phyloP scores from a whole-genome alignment of 2,329 filamentous ascomycete genomes.

The Botrytis hyacinthi region DNA sequence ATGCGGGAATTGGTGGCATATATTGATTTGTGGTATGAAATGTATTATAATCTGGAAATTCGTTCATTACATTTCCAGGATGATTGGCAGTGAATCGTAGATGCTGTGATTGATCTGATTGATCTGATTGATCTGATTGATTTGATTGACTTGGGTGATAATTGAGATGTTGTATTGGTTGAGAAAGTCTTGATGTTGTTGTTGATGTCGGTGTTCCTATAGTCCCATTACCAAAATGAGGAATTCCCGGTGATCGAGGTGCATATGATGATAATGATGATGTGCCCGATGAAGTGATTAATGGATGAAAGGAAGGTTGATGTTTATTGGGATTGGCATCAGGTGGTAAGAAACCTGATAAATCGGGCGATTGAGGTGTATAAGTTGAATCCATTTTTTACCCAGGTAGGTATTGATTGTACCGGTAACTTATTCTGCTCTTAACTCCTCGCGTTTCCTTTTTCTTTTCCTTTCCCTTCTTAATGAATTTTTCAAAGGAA shows the following conservation, averaged over 20 bases:
- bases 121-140: slow-evolving; percentile 23
- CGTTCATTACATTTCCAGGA: slow-evolving; percentile 7
- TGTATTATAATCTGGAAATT: slow-evolving; percentile 24
- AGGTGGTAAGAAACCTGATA: slow-evolving; percentile 36
- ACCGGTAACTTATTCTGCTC: background rate
- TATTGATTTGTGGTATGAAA: slow-evolving; percentile 29
- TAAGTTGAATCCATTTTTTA: slow-evolving; percentile 36
- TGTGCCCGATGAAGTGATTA: background rate
- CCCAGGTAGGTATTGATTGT: background rate
- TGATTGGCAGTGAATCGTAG: slow-evolving; percentile 20
- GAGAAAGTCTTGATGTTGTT: background rate
- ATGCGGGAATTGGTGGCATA: slow-evolving; percentile 35
- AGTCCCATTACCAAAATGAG: slow-evolving; percentile 32
- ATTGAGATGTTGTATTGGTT: slow-evolving; percentile 26
- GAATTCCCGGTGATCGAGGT: slow-evolving; percentile 35
- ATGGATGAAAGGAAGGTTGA: slow-evolving; percentile 14
- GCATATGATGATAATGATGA: slow-evolving; percentile 29
- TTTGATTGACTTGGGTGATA: slow-evolving; percentile 29
- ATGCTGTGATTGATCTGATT: slow-evolving; percentile 27
- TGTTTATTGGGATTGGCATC: slow-evolving; percentile 30
- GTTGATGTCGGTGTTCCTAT: slow-evolving; percentile 8
- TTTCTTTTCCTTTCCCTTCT: slow-evolving; percentile 17
- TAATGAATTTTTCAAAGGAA: slow-evolving; percentile 11
- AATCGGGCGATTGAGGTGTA: slow-evolving; percentile 39
- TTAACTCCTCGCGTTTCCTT: slow-evolving; percentile 10